Conservation (phyloP, 2,329 filamentous ascomycete species). For the Paecilomyces variotii region DNA sequence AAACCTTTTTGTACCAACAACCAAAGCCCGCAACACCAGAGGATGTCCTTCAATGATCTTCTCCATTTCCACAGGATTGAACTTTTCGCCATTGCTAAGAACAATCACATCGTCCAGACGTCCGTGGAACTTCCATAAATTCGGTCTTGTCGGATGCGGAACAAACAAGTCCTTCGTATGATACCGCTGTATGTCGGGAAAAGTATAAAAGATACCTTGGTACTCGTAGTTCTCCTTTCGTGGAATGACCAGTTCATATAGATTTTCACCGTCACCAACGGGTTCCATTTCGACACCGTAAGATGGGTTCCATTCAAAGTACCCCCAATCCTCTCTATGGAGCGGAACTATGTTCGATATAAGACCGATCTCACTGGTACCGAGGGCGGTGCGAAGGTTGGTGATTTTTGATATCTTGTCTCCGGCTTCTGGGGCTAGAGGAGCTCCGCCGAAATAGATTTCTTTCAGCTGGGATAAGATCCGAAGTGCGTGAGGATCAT, state of each 20-base stretch:
- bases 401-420: too few species aligned
- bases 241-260: not conserved
- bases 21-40: not conserved
- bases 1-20: constrained; percentile 4
- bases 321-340: too few species aligned
- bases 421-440: too few species aligned
- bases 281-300: too few species aligned
- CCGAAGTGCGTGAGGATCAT: too few species aligned
- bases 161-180: not conserved
- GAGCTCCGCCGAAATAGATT: too few species aligned
- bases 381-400: too few species aligned
- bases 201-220: not conserved
- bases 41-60: not conserved
- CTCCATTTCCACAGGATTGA: constrained; percentile 7
- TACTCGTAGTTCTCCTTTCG: not conserved
- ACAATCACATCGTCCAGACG: constrained; percentile 10
- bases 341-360: too few species aligned
- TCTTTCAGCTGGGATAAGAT: too few species aligned
- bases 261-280: not conserved
- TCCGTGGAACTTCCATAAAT: not conserved
- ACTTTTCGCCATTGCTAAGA: constrained; percentile 9
- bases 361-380: too few species aligned
- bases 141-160: not conserved
- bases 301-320: too few species aligned
- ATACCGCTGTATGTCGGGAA: not conserved